A percentile compares a stretch with the other conserved stretches of the same genome.
Conservation (phyloP, 352 stramenopile genomes). For the Phytophthora megakarya region DNA sequence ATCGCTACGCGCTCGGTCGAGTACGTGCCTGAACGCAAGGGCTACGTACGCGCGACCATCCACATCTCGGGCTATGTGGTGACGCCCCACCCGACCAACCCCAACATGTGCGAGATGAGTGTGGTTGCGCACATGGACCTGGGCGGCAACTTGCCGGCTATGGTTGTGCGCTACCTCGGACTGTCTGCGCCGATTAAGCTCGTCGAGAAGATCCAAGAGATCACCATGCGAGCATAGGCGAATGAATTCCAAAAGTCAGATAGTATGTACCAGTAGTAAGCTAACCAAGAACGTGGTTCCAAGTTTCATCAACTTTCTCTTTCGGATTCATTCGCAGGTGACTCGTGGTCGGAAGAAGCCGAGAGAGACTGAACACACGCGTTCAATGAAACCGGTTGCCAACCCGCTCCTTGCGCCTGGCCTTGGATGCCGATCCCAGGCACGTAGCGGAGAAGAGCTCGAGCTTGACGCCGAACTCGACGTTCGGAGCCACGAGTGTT, state of each 20-base stretch:
- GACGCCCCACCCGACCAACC: constrained; percentile 60
- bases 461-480: background rate
- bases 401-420: constrained; percentile 3
- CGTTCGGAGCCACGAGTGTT: background rate
- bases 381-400: constrained; percentile 17
- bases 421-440: constrained; percentile 5
- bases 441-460: background rate
- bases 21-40: constrained; percentile 51
- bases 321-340: background rate
- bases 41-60: constrained; percentile 51
- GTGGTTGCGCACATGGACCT: constrained; percentile 83
- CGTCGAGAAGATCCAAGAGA: constrained; percentile 71
- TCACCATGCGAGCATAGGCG: constrained; percentile 38
- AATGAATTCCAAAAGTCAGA: constrained; percentile 22
- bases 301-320: constrained; percentile 3
- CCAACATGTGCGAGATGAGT: constrained; percentile 65
- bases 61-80: constrained; percentile 78
- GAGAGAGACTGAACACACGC: constrained; percentile 24
- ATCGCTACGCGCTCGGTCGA: constrained; percentile 80
- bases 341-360: constrained; percentile 30
- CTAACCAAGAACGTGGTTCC: constrained; percentile 24
- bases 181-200: constrained; percentile 84
- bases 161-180: constrained; percentile 77
- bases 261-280: constrained; percentile 39
- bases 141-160: constrained; percentile 66